Evolutionary conservation across 208 protist species (phyloP), one percentile per base, ranked within the genome.

Genomic region (Trypanosoma cruzi): DNA sequence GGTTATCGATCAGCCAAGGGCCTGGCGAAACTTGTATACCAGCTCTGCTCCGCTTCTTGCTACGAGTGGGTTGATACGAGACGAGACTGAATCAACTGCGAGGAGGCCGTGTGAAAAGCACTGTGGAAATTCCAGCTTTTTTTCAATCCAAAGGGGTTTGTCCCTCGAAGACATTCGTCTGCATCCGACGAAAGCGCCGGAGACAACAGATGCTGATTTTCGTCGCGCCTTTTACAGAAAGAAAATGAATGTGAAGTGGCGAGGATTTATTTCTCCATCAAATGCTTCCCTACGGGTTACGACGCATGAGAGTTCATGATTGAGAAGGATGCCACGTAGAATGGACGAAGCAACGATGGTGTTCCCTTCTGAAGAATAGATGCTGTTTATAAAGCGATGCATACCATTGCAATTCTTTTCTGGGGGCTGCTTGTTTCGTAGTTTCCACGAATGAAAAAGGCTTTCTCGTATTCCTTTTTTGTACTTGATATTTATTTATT

Each of bases 21-120:
- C 75, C 14, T 81, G 67, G 55, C 28, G 52, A 8, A 85, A 81
- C 40, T 69, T 85, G 31, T 85, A 82, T 64, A 85, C 80, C 13
- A 72, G 68, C n/a, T 67, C 64, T 26, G 50, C 75, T 20, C 80
- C 80, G 14, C 56, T 68, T 48, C 46, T 75, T 28, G 50, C 75
- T 4, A 67, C 57, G 36, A 37, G 40, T 32, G 32, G 26, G 13
- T n/a, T 29, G 8, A 0, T 49, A 22, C 6, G 14, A 31, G 34
- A 60, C 1, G 11, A 37, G 22, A 32, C n/a, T 24, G n/a, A 7
- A 7, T 52, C 48, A 11, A 32, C 2, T 20, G 29, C 5, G 55
- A 2, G 3, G 5, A 14, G 28, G 6, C 44, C 28, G 13, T 26
- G 5, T 36, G 46, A 40, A 54, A 34, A 37, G 8, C 34, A 28